Evolutionary conservation across 2,329 filamentous ascomycete species (phyloP).

Genomic region (Phoma sp.): DNA sequence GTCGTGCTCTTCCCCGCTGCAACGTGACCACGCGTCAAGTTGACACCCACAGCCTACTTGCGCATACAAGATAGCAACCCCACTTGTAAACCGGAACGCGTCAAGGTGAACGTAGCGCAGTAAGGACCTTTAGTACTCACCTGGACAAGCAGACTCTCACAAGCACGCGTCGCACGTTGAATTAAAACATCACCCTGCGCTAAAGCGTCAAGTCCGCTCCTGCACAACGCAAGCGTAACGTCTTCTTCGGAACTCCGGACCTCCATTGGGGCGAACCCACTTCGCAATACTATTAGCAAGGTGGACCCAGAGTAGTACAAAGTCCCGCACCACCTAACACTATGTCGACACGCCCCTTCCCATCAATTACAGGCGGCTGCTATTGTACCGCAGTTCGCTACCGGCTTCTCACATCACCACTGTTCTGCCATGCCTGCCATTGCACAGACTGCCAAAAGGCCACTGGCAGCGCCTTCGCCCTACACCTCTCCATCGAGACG

Average conservation of each 20-base stretch:
- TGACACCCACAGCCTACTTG: not conserved
- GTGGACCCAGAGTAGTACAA: too few species aligned
- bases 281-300: too few species aligned
- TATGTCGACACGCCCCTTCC: conserved; percentile 32
- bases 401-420: conserved; percentile 36
- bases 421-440: conserved; percentile 44
- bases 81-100: not conserved
- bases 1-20: not conserved
- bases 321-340: not conserved
- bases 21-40: conserved; percentile 4
- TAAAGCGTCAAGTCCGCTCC: too few species aligned
- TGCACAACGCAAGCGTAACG: too few species aligned
- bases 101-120: not conserved
- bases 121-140: not conserved
- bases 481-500: conserved; percentile 33
- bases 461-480: conserved; percentile 34
- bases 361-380: conserved; percentile 40
- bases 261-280: too few species aligned
- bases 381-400: conserved; percentile 34
- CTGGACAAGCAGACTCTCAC: not conserved
- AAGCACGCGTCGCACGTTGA: not conserved
- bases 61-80: not conserved
- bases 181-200: not conserved
- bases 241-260: too few species aligned
- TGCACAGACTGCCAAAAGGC: conserved; percentile 39